These are phyloP conservation scores for Beauveria brongniartii DNA, from an alignment of 2,329 filamentous ascomycete genomes.

Conservation along the genomic window DNA sequence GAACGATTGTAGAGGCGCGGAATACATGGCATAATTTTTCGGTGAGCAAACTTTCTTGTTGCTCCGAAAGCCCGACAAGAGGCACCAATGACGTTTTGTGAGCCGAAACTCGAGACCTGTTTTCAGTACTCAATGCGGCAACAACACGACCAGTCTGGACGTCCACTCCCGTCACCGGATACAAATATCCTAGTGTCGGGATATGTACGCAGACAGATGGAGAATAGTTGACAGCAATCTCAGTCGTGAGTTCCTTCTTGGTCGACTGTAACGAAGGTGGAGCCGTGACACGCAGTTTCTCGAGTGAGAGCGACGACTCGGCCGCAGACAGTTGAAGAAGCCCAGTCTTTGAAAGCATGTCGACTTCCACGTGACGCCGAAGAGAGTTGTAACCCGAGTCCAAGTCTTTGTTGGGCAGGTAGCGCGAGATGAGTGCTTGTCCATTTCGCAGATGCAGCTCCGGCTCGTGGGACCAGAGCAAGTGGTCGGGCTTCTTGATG, in stretches of 20 bases:
- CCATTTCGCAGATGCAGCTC: neutral
- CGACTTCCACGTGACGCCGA: neutral
- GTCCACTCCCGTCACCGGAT: neutral
- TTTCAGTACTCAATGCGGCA: neutral
- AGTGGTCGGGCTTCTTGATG: neutral
- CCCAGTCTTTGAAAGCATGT: neutral
- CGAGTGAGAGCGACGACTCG: neutral
- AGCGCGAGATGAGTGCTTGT: neutral
- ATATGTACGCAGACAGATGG: neutral
- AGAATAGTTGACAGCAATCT: neutral
- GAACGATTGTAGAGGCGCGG: neutral
- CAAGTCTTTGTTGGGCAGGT: neutral
- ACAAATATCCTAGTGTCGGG: neutral
- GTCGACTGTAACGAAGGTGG: neutral
- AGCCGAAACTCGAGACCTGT: neutral
- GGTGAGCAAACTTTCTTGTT: neutral
- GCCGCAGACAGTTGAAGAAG: neutral
- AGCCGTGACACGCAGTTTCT: neutral
- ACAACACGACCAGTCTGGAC: neutral
- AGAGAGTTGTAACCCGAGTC: conserved; percentile 10
- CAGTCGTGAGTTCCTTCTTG: neutral
- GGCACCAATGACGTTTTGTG: neutral
- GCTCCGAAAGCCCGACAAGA: neutral
- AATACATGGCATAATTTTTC: neutral
- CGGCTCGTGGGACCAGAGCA: neutral